Conservation (phyloP, 495 filamentous ascomycete species). For the Penicillium bialowiezense region DNA sequence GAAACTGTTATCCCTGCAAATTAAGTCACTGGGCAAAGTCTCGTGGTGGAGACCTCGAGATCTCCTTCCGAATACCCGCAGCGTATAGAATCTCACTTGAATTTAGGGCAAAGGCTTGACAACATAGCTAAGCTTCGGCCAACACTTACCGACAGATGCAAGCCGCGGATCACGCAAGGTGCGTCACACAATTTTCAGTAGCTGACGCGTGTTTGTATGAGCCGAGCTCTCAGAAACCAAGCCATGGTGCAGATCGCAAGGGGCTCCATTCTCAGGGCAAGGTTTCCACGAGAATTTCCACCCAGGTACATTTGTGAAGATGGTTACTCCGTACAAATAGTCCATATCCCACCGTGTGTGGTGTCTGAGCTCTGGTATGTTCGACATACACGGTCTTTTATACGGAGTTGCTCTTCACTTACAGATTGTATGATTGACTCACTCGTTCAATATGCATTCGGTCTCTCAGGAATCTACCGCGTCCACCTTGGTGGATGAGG, state of each 20-base stretch:
- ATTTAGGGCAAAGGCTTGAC: background rate
- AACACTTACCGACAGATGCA: background rate
- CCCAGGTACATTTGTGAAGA: background rate
- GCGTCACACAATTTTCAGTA: background rate
- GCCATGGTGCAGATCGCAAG: conserved; percentile 1
- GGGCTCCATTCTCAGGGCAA: conserved; percentile 4
- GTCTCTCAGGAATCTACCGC: conserved; percentile 1
- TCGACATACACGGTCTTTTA: too few relatives aligned
- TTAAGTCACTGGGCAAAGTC: background rate
- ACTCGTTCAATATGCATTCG: conserved; percentile 12
- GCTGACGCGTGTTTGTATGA: background rate
- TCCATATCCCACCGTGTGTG: background rate
- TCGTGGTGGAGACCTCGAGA: background rate
- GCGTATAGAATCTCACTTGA: background rate
- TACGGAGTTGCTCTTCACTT: background rate
- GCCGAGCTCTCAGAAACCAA: background rate
- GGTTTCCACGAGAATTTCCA: conserved; percentile 5
- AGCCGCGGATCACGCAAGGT: background rate
- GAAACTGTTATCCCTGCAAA: conserved; percentile 1
- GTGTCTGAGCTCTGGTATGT: too few relatives aligned
- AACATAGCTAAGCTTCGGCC: background rate
- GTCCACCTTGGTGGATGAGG: conserved; percentile 10
- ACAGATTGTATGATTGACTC: background rate
- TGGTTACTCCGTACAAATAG: conserved; percentile 4
- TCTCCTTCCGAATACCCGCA: background rate